A percentile compares a stretch with the other conserved stretches of the same genome.
phyloP scores from a whole-genome alignment of 495 filamentous ascomycete genomes.

The Penicillium herquei region DNA sequence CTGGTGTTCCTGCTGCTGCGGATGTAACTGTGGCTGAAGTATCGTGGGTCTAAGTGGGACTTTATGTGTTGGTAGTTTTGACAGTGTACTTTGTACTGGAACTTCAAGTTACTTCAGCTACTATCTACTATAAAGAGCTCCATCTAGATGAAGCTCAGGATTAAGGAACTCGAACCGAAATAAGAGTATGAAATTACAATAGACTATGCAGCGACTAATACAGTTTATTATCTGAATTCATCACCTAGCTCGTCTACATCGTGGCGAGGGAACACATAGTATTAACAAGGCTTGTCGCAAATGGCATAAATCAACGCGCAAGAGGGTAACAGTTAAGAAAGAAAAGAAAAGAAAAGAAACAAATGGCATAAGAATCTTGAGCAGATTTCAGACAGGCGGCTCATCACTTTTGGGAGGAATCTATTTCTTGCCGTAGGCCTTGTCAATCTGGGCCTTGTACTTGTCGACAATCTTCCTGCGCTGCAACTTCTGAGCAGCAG shows the following conservation, averaged over 20 bases:
- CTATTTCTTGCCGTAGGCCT: constrained; percentile 50
- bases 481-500: constrained; percentile 56
- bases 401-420: not conserved
- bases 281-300: constrained; percentile 15
- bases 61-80: constrained; percentile 4
- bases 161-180: no score
- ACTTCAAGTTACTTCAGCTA: no score
- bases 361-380: not conserved
- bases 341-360: constrained; percentile 9
- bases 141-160: no score
- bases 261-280: constrained; percentile 10
- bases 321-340: constrained; percentile 18
- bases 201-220: no score
- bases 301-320: constrained; percentile 10
- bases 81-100: no score
- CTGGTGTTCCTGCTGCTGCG: not conserved
- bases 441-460: constrained; percentile 47
- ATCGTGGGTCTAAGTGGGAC: constrained; percentile 8
- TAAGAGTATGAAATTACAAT: no score
- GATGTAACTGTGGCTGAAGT: constrained; percentile 23
- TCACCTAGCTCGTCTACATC: constrained; percentile 24
- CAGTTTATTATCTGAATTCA: constrained; percentile 15
- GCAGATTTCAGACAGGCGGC: not conserved
- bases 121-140: no score
- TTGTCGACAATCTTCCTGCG: constrained; percentile 51